A percentile compares a stretch with the other conserved stretches of the same genome.
These are phyloP conservation scores for Discostella stelligeroides DNA, from an alignment of 108 stramenopile species.

Conservation along the genomic window DNA sequence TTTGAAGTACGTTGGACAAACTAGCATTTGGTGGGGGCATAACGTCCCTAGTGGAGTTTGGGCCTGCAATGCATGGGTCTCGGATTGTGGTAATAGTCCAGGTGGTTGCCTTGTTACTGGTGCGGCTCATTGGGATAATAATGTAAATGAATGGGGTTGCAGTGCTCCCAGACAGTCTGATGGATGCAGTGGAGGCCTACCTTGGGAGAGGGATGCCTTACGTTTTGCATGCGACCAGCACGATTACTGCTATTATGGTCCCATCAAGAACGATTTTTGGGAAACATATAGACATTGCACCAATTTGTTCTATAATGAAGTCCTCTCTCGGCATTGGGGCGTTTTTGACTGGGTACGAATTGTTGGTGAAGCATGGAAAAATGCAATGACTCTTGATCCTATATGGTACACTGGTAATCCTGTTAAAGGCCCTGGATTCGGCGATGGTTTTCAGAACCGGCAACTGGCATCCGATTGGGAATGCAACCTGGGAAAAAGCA, in stretches of 20 bases:
- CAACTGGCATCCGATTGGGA: neutral
- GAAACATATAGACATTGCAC: conserved; percentile 1
- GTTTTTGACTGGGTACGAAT: no score
- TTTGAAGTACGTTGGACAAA: neutral
- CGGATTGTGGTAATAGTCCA: neutral
- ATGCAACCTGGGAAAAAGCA: neutral
- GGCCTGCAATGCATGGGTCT: conserved; percentile 1
- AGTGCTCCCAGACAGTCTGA: neutral
- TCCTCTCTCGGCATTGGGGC: neutral
- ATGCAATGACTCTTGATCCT: neutral
- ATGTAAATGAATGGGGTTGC: neutral
- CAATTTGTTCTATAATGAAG: neutral
- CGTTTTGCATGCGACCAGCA: neutral
- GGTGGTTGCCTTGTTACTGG: conserved; percentile 6
- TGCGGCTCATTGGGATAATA: neutral
- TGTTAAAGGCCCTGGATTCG: neutral
- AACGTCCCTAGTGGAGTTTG: no score
- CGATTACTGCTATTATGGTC: conserved; percentile 4
- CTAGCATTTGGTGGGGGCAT: no score
- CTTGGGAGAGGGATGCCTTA: neutral
- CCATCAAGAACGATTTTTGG: neutral
- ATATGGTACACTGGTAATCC: neutral
- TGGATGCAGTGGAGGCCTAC: conserved; percentile 3
- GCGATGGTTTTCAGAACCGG: conserved; percentile 7
- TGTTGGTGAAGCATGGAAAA: no score